Evolutionary conservation across 2,329 filamentous ascomycete species (phyloP).

Genomic region (Diaporthe citriasiana): DNA sequence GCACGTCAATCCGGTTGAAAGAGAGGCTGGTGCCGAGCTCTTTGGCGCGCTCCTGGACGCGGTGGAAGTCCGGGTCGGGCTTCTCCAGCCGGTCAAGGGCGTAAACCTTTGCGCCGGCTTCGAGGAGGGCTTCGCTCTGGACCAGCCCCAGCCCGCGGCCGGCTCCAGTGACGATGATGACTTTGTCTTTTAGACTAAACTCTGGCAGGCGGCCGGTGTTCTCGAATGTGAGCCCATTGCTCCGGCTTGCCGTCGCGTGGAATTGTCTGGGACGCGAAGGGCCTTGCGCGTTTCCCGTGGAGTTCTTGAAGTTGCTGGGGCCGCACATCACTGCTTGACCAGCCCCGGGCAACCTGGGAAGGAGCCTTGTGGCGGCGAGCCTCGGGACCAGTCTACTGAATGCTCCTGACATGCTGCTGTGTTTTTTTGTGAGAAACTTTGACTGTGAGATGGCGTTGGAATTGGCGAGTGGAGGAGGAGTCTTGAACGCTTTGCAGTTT

Average conservation of each 20-base stretch:
- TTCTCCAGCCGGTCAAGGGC: slow-evolving; percentile 74
- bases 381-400: slow-evolving; percentile 18
- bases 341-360: slow-evolving; percentile 2
- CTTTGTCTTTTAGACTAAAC: slow-evolving; percentile 81
- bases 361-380: neutral
- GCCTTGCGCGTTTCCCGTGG: neutral
- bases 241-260: slow-evolving; percentile 22
- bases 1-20: slow-evolving; percentile 86
- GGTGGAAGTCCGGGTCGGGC: slow-evolving; percentile 71
- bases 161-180: slow-evolving; percentile 82
- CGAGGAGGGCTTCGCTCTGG: slow-evolving; percentile 82
- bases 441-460: too few relatives aligned
- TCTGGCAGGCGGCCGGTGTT: slow-evolving; percentile 68
- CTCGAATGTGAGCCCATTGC: slow-evolving; percentile 26
- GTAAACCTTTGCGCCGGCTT: slow-evolving; percentile 81
- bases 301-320: neutral
- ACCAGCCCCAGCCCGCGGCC: slow-evolving; percentile 83
- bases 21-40: slow-evolving; percentile 77
- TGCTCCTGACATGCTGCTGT: slow-evolving; percentile 36
- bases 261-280: slow-evolving; percentile 10
- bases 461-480: neutral
- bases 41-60: slow-evolving; percentile 73
- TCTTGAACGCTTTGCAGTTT: neutral
- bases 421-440: neutral
- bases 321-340: neutral